Conservation (phyloP, 2,329 filamentous ascomycete genomes). For the Domatiomyces catenatus region DNA sequence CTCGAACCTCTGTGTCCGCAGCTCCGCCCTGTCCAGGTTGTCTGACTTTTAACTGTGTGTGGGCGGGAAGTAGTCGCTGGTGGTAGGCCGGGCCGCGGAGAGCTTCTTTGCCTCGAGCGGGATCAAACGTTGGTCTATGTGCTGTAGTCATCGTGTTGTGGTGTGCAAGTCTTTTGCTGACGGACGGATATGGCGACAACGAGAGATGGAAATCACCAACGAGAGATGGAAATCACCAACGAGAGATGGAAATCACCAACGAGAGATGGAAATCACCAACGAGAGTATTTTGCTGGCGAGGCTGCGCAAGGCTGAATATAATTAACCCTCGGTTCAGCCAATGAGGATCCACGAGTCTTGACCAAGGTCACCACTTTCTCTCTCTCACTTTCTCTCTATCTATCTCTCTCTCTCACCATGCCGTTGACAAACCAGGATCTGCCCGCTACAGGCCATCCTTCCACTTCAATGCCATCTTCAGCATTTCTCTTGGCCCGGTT, state of each 20-base stretch:
- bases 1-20: conserved; percentile 53
- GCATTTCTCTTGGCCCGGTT: background rate
- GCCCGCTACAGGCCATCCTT: background rate
- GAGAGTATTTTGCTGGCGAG: background rate
- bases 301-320: background rate
- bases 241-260: background rate
- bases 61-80: conserved; percentile 82
- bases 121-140: conserved; percentile 88
- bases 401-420: background rate
- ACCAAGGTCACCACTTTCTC: background rate
- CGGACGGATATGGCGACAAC: too few species aligned
- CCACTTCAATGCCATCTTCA: background rate
- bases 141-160: conserved; percentile 24
- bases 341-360: background rate
- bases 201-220: background rate
- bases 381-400: background rate
- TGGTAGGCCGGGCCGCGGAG: conserved; percentile 88
- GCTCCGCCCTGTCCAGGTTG: conserved; percentile 81
- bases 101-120: conserved; percentile 86
- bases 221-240: background rate
- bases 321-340: background rate
- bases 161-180: background rate
- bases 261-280: background rate
- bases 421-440: background rate
- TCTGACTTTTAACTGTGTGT: conserved; percentile 79